Conservation (phyloP, 371 early-diverging fungal species). For the Enteropsectra breve region DNA sequence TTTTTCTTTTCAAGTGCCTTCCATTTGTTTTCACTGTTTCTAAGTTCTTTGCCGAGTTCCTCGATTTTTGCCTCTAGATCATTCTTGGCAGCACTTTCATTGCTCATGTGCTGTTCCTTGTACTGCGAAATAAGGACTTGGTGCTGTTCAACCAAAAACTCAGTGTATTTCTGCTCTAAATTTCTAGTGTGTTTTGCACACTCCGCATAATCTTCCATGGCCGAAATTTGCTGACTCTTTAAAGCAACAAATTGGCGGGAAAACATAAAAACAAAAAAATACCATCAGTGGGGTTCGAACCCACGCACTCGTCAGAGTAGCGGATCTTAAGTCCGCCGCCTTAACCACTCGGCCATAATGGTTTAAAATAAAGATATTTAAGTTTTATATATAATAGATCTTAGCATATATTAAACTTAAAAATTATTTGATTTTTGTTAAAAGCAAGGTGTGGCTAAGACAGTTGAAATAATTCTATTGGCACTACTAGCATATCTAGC, state of each 20-base stretch:
- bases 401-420: too few species aligned
- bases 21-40: not conserved
- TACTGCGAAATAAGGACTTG: not conserved
- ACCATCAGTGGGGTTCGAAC: constrained; percentile 49
- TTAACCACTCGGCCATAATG: constrained; percentile 48
- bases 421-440: too few species aligned
- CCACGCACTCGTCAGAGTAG: constrained; percentile 34
- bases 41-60: not conserved
- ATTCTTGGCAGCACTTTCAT: not conserved
- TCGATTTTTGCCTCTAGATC: not conserved
- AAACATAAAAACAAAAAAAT: too few species aligned
- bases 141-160: not conserved
- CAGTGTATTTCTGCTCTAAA: not conserved
- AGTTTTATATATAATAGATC: not conserved
- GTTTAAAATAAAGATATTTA: constrained; percentile 9
- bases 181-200: not conserved
- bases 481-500: too few species aligned
- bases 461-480: constrained; percentile 13
- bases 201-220: not conserved
- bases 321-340: constrained; percentile 49
- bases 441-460: constrained; percentile 6
- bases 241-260: too few species aligned
- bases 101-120: too few species aligned
- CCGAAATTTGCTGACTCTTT: too few species aligned
- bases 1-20: not conserved